Evolutionary conservation across 306 rosid genomes (phyloP).

Genomic region (Psophocarpus tetragonolobus): DNA sequence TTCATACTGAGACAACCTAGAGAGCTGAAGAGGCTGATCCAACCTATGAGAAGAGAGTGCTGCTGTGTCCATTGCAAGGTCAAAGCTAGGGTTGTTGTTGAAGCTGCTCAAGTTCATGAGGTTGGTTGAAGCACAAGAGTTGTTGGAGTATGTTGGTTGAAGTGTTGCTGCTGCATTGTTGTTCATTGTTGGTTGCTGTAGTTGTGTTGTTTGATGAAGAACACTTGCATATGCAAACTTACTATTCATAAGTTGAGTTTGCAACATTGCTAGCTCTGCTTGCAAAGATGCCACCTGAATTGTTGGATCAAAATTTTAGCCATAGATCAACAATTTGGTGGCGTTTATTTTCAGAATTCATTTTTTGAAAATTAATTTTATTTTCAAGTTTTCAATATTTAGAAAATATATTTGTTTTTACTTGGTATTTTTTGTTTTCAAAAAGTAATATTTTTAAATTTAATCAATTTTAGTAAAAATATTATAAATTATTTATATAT

Average conservation of each 20-base stretch:
- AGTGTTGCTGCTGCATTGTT: constrained; percentile 16
- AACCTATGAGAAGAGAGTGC: constrained; percentile 56
- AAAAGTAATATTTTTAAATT: no score
- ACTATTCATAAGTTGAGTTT: constrained; percentile 58
- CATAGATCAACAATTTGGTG: no score
- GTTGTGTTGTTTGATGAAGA: constrained; percentile 54
- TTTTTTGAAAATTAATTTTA: no score
- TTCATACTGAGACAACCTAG: constrained; percentile 45
- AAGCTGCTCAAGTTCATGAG: constrained; percentile 45
- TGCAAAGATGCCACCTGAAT: constrained; percentile 71
- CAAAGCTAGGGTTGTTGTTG: constrained; percentile 39
- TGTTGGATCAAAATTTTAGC: neutral
- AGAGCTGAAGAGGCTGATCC: constrained; percentile 60
- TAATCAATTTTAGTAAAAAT: no score
- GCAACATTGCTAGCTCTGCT: constrained; percentile 62
- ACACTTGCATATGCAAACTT: constrained; percentile 55
- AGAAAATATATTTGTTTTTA: no score
- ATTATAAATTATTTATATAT: no score
- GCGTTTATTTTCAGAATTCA: no score
- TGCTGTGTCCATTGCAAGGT: constrained; percentile 43
- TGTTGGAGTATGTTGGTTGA: constrained; percentile 68
- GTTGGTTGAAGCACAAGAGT: constrained; percentile 62
- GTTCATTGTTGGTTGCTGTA: constrained; percentile 39
- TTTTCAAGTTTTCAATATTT: no score
- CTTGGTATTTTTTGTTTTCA: no score